Evolutionary conservation across 805 yeast genomes (phyloP), one percentile per base, ranked within the genome.

Genomic region (Candida endomychidarum): DNA sequence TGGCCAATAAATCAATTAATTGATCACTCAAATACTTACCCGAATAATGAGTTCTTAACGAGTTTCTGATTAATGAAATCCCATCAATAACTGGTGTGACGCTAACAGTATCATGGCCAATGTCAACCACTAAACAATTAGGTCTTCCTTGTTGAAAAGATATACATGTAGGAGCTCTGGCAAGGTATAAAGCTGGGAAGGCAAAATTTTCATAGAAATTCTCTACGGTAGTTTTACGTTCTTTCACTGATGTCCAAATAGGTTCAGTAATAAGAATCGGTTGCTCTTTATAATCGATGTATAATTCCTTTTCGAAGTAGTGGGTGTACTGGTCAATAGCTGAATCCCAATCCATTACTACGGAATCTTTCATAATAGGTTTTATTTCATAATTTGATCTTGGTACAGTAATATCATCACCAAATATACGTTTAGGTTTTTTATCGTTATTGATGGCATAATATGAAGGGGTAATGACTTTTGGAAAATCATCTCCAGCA

Each of bases 401-500:
- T 3, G 90, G 85, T 23, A 69, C 71, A 12, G 68, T 61, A 11
- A 80, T 62, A 9, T 73, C 54, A n/a, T 41, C 45, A 12, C 72
- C 74, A 47, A 64, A 68, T 39, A 68, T 41, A 40, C 49, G 54
- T 50, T 45, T 51, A 51, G 42, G 45, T 43, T 46, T 52, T 19
- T 38, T 29, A 4, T 43, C 70, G 40, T 58, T 61, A 34, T 24
- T 38, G 42, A 33, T 14, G 14, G 46, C 66, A 54, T 78, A 87
- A 45, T 61, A 74, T 0, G 96, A 85, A 2, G 96, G 93, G 9
- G 82, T 60, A 17, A 85, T 77, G 3, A 81, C 66, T 47, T 82
- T 77, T 9, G 99, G 99, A 39, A 78, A 74, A 57, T 90, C 96
- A 42, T 88, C 91, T 8, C 98, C 98, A 3, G 97, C 90, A 61